Percentiles rank a stretch among this genome's conserved stretches.
phyloP scores from a whole-genome alignment of 2,329 filamentous ascomycete species.

The Tolypocladium tropicale region DNA sequence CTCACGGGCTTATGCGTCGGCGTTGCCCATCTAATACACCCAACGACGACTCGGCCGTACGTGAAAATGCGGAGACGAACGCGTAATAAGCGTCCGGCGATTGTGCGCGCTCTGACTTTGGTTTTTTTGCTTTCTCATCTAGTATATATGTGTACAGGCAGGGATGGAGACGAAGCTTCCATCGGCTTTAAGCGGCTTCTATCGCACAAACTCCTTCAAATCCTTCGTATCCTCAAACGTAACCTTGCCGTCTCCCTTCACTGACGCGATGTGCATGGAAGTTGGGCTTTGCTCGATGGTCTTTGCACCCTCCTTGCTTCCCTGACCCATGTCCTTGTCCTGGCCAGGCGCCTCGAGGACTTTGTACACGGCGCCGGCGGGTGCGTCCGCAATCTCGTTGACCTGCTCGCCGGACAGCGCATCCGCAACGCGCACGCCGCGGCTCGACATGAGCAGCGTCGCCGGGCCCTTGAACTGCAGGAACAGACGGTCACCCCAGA shows the following conservation, averaged over 20 bases:
- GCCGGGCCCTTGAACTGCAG: conserved; percentile 80
- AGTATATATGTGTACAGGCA: neutral
- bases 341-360: conserved; percentile 39
- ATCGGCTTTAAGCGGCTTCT: neutral
- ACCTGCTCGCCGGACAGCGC: conserved; percentile 68
- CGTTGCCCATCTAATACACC: neutral
- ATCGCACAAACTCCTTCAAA: conserved; percentile 44
- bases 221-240: conserved; percentile 51
- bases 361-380: conserved; percentile 58
- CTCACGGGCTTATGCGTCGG: too few species aligned
- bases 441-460: conserved; percentile 79
- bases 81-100: neutral
- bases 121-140: too few species aligned
- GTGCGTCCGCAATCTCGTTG: conserved; percentile 79
- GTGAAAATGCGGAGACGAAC: neutral
- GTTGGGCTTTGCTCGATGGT: conserved; percentile 25
- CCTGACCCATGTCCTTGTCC: conserved; percentile 26
- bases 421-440: conserved; percentile 70
- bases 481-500: conserved; percentile 92
- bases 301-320: conserved; percentile 7
- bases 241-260: conserved; percentile 55
- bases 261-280: conserved; percentile 44
- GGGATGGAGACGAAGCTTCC: neutral
- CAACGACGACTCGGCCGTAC: neutral
- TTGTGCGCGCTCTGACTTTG: neutral